Evolutionary conservation across 176 grass and related monocot species (phyloP).

Genomic region (Rhipidocladum racemiflorum): DNA sequence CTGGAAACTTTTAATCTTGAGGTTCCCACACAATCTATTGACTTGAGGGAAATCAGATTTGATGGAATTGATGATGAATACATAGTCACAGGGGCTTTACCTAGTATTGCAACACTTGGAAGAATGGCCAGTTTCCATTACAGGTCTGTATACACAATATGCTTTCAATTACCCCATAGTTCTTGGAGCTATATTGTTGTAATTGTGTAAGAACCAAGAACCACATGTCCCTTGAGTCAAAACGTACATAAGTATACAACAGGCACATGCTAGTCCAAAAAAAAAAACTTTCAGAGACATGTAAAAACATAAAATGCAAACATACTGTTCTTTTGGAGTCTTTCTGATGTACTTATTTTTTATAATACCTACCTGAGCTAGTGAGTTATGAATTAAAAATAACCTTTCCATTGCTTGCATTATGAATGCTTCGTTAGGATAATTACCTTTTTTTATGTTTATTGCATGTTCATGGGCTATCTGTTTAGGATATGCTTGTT

Average conservation of each 20-base stretch:
- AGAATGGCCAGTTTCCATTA: constrained; percentile 64
- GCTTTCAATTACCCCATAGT: neutral
- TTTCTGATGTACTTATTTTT: neutral
- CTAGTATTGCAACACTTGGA: constrained; percentile 42
- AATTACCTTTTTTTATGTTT: neutral
- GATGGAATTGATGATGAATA: constrained; percentile 85
- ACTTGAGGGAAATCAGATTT: constrained; percentile 85
- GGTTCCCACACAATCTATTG: constrained; percentile 59
- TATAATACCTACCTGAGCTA: constrained; percentile 22
- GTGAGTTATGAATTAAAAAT: neutral
- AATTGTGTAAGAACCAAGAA: constrained; percentile 4
- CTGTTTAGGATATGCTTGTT: constrained; percentile 8
- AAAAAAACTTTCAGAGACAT: neutral
- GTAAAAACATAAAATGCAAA: neutral
- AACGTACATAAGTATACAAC: neutral
- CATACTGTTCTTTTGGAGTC: neutral
- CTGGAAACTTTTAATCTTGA: constrained; percentile 64
- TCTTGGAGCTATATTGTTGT: constrained; percentile 3
- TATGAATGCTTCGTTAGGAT: neutral
- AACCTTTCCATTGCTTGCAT: neutral
- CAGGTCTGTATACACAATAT: constrained; percentile 37
- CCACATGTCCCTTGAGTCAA: neutral
- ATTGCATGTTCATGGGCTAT: constrained; percentile 6
- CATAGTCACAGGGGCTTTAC: constrained; percentile 60
- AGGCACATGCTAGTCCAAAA: constrained; percentile 10